Evolutionary conservation across 495 filamentous ascomycete genomes (phyloP).

Genomic region (Xylaria intraflava): DNA sequence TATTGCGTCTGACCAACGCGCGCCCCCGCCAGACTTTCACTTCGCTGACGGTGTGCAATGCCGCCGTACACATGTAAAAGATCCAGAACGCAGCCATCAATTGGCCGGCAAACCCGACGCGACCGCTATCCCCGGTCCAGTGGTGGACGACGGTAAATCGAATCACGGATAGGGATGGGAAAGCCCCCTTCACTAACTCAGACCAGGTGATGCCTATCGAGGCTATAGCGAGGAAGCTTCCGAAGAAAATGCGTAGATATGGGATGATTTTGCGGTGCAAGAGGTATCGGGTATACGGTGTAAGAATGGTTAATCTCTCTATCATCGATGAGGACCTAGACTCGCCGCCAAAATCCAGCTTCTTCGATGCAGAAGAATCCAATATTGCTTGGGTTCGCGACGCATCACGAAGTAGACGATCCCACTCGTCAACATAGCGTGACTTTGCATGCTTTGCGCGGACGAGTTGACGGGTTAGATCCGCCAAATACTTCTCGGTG

Average conservation of each 20-base stretch:
- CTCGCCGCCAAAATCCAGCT: slow-evolving; percentile 62
- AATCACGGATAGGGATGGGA: slow-evolving; percentile 73
- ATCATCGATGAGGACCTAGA: slow-evolving; percentile 49
- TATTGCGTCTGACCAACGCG: slow-evolving; percentile 82
- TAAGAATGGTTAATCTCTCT: slow-evolving; percentile 57
- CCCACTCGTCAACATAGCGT: slow-evolving; percentile 82
- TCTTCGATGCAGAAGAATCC: slow-evolving; percentile 74
- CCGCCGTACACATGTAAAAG: slow-evolving; percentile 80
- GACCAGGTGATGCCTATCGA: slow-evolving; percentile 86
- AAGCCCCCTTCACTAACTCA: slow-evolving; percentile 72
- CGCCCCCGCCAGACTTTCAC: slow-evolving; percentile 94
- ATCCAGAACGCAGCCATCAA: slow-evolving; percentile 81
- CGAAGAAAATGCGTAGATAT: slow-evolving; percentile 52
- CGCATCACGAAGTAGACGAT: slow-evolving; percentile 64
- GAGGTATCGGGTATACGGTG: slow-evolving; percentile 77
- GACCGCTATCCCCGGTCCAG: slow-evolving; percentile 53
- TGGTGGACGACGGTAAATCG: slow-evolving; percentile 80
- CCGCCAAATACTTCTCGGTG: slow-evolving; percentile 87
- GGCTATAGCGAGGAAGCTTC: slow-evolving; percentile 59
- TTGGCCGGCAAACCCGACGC: slow-evolving; percentile 78
- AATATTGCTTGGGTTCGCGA: slow-evolving; percentile 72
- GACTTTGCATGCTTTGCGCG: slow-evolving; percentile 75
- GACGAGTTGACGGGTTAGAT: slow-evolving; percentile 72
- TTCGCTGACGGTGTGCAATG: slow-evolving; percentile 76
- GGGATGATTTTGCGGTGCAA: slow-evolving; percentile 67